Evolutionary conservation across 108 stramenopile genomes (phyloP).

Genomic region (Epithemia pelagica): DNA sequence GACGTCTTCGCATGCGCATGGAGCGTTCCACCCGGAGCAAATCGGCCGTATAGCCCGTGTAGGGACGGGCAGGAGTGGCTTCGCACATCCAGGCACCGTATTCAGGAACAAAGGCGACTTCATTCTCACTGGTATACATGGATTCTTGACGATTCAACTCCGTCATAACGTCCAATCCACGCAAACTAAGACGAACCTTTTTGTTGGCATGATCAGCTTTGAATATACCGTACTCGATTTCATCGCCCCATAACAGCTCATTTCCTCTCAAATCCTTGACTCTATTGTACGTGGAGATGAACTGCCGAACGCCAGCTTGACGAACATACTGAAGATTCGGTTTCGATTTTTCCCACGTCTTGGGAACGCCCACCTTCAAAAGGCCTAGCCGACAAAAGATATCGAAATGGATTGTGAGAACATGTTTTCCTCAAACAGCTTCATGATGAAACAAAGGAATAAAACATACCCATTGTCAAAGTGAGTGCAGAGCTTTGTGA

Average conservation of each 20-base stretch:
- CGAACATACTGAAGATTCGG: conserved; percentile 83
- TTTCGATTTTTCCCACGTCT: conserved; percentile 87
- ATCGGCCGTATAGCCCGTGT: conserved; percentile 88
- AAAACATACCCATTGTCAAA: conserved; percentile 30
- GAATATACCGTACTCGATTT: conserved; percentile 96
- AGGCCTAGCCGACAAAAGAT: conserved; percentile 42
- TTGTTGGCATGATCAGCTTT: conserved; percentile 71
- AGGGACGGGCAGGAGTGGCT: conserved; percentile 91
- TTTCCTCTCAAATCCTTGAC: conserved; percentile 90
- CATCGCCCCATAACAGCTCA: conserved; percentile 96
- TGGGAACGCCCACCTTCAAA: conserved; percentile 89
- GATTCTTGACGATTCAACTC: conserved; percentile 80
- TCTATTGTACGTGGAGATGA: conserved; percentile 91
- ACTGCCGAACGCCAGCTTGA: conserved; percentile 91
- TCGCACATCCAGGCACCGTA: conserved; percentile 99
- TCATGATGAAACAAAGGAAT: too few relatives aligned
- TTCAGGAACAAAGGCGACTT: conserved; percentile 93
- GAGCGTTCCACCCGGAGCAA: conserved; percentile 96
- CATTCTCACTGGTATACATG: conserved; percentile 44
- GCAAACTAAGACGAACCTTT: conserved; percentile 74
- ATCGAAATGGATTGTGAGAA: background rate
- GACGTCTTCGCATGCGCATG: conserved; percentile 92
- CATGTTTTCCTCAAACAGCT: background rate
- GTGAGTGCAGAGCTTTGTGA: conserved; percentile 11
- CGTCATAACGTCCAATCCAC: conserved; percentile 88